These are phyloP conservation scores for Coleophoma crateriformis DNA, from an alignment of 2,329 filamentous ascomycete genomes.

Conservation along the genomic window DNA sequence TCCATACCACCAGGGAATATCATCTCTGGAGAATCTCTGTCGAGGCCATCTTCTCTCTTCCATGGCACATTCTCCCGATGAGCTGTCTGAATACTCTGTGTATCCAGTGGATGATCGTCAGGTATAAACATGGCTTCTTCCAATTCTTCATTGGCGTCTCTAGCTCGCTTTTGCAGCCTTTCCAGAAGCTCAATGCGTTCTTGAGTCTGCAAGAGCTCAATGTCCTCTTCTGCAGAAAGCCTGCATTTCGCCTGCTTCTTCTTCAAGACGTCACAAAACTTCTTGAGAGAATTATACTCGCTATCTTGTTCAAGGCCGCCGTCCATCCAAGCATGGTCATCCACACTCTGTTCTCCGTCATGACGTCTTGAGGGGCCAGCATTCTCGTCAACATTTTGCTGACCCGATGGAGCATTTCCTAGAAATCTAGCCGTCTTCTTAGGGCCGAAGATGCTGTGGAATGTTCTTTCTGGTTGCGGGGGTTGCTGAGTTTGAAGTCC, in stretches of 20 bases:
- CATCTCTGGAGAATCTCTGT: background rate
- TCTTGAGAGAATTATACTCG: constrained; percentile 4
- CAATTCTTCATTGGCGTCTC: background rate
- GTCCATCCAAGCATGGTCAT: constrained; percentile 11
- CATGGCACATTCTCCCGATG: background rate
- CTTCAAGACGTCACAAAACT: background rate
- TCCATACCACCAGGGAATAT: no score
- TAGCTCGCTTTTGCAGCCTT: background rate
- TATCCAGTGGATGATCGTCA: background rate
- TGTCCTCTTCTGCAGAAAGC: constrained; percentile 2
- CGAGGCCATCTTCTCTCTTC: background rate
- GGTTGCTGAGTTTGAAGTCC: no score
- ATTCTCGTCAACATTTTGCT: no score
- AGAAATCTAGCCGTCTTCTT: no score
- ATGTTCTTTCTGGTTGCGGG: no score
- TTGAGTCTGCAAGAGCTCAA: constrained; percentile 6
- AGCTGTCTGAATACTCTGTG: background rate
- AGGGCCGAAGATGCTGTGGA: no score
- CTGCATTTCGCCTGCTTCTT: constrained; percentile 1
- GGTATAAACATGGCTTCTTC: constrained; percentile 11
- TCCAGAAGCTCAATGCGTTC: constrained; percentile 3
- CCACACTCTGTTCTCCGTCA: background rate
- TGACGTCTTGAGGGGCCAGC: no score
- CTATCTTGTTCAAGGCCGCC: constrained; percentile 4
- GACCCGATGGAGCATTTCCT: no score